phyloP scores from a whole-genome alignment of 768 basidiomycete genomes.

The Ephemerocybe angulata region DNA sequence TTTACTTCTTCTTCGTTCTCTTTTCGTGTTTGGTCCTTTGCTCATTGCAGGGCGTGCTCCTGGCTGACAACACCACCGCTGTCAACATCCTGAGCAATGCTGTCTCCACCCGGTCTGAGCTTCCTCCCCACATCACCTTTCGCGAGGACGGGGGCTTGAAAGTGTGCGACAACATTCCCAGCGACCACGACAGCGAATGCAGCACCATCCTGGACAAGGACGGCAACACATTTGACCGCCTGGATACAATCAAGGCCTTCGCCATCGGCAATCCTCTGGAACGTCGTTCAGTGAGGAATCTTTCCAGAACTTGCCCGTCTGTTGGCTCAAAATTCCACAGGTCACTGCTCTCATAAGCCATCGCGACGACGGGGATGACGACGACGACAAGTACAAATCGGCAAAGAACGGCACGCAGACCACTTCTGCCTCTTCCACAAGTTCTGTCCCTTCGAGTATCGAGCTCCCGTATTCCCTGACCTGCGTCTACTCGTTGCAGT shows the following conservation, averaged over 20 bases:
- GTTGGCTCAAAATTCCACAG: neutral
- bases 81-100: slow-evolving; percentile 28
- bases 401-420: neutral
- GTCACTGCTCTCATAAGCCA: slow-evolving; percentile 3
- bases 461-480: too few species aligned
- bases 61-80: slow-evolving; percentile 34
- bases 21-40: slow-evolving; percentile 38
- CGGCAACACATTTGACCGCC: too few species aligned
- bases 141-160: slow-evolving; percentile 22
- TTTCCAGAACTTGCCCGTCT: neutral
- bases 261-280: neutral
- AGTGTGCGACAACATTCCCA: slow-evolving; percentile 40
- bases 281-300: neutral
- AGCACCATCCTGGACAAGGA: neutral
- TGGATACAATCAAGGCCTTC: too few species aligned
- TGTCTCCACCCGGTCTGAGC: slow-evolving; percentile 26
- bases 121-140: slow-evolving; percentile 20
- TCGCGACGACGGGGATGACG: slow-evolving; percentile 6
- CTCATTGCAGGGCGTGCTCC: slow-evolving; percentile 37
- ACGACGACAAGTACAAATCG: slow-evolving; percentile 6
- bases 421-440: too few species aligned
- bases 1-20: slow-evolving; percentile 47
- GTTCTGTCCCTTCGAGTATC: too few species aligned
- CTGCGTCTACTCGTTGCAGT: slow-evolving; percentile 15
- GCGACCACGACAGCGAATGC: neutral